A percentile compares a stretch with the other conserved stretches of the same genome.
Conservation (phyloP, 2,329 filamentous ascomycete species). For the Aspergillus spinulosporus region DNA sequence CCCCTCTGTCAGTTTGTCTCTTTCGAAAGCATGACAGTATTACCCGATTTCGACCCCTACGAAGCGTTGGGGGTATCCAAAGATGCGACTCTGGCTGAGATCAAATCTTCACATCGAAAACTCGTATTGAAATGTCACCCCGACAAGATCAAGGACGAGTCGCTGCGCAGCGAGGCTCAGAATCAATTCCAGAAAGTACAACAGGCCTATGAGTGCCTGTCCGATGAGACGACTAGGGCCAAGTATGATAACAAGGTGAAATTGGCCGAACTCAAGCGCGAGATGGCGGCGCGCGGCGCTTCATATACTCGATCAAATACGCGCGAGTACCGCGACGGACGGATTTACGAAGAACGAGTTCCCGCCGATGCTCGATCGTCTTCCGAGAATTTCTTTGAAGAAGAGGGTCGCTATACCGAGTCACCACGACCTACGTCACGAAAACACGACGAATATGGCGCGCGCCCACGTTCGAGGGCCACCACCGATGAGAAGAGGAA, state of each 20-base stretch:
- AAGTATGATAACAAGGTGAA: slow-evolving; percentile 77
- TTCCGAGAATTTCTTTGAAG: slow-evolving; percentile 34
- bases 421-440: slow-evolving; percentile 39
- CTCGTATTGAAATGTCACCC: slow-evolving; percentile 86
- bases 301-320: slow-evolving; percentile 24
- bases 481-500: slow-evolving; percentile 42
- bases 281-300: slow-evolving; percentile 50
- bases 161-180: slow-evolving; percentile 73
- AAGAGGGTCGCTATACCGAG: slow-evolving; percentile 40
- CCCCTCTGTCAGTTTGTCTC: slow-evolving; percentile 19
- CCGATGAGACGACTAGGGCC: slow-evolving; percentile 68
- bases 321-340: slow-evolving; percentile 45
- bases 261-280: slow-evolving; percentile 64
- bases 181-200: slow-evolving; percentile 91
- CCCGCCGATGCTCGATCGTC: slow-evolving; percentile 32
- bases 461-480: slow-evolving; percentile 34
- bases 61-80: slow-evolving; percentile 70
- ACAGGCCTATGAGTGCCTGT: slow-evolving; percentile 87
- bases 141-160: slow-evolving; percentile 81
- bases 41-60: slow-evolving; percentile 69
- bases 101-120: slow-evolving; percentile 80
- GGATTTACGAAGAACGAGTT: slow-evolving; percentile 46
- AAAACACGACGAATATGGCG: slow-evolving; percentile 42
- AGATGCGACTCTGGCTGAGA: slow-evolving; percentile 68
- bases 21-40: slow-evolving; percentile 28